Evolutionary conservation across 1,139 yeast genomes (phyloP).

Genomic region (Pichia sp.): DNA sequence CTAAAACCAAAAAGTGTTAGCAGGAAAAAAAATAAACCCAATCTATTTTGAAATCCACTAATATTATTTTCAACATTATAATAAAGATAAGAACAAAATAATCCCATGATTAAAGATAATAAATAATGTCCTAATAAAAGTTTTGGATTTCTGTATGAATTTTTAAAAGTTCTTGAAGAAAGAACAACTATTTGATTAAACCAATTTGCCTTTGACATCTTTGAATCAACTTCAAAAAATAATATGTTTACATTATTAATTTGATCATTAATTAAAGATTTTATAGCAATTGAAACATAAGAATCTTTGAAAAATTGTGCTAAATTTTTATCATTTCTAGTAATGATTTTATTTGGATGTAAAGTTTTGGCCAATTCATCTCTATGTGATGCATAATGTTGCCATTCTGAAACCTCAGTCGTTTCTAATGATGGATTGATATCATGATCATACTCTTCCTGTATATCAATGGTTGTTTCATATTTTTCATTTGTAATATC

Average conservation of each 20-base stretch:
- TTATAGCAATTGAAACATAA: slow-evolving; percentile 26
- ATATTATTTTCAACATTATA: slow-evolving; percentile 81
- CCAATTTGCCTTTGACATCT: slow-evolving; percentile 48
- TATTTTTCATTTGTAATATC: slow-evolving; percentile 72
- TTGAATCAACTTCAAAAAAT: slow-evolving; percentile 35
- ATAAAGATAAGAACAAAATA: slow-evolving; percentile 81
- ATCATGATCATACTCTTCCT: slow-evolving; percentile 35
- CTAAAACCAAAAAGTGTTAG: slow-evolving; percentile 91
- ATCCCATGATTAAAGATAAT: slow-evolving; percentile 67
- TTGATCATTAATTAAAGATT: slow-evolving; percentile 30
- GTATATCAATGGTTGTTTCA: slow-evolving; percentile 23
- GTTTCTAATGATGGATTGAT: slow-evolving; percentile 36
- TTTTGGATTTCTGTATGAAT: slow-evolving; percentile 86
- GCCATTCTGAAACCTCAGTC: slow-evolving; percentile 80
- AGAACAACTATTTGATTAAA: slow-evolving; percentile 60
- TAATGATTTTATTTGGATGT: slow-evolving; percentile 10
- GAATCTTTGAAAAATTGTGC: slow-evolving; percentile 26
- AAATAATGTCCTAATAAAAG: slow-evolving; percentile 76
- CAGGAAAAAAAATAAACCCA: slow-evolving; percentile 86
- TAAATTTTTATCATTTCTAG: slow-evolving; percentile 17
- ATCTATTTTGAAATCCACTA: slow-evolving; percentile 91
- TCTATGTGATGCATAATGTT: slow-evolving; percentile 78
- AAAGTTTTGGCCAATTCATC: slow-evolving; percentile 47
- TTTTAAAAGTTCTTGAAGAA: slow-evolving; percentile 83
- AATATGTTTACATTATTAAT: slow-evolving; percentile 10